Base-by-base conservation (phyloP, 2,329 filamentous ascomycete species). In the Sphaceloma murrayae region DNA sequence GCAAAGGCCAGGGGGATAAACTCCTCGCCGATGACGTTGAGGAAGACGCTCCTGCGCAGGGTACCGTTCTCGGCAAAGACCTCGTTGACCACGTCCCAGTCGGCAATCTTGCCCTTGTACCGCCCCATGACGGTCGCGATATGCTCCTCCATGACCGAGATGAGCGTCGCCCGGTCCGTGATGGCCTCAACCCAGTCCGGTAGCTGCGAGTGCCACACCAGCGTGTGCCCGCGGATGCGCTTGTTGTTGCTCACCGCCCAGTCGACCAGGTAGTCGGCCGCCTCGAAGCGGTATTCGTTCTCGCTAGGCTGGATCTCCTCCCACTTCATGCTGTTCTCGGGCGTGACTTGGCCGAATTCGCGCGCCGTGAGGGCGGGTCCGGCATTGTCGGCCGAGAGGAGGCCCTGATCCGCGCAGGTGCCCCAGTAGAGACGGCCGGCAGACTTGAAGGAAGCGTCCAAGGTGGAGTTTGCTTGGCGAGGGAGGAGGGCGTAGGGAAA, bases 241-340 rank as follows among this genome's bases (percentile, higher is more conserved):
- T 77, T 73, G 57, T 68, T 67, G 59, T 81, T 78, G 38, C 58
- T 51, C 1, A 56, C 56, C 6, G 77, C 78, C 60, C 67, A 81
- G 58, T 75, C 60, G 48, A 80, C 74, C 6, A 80, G 67, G 55
- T 69, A 68, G 58, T 82, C 78, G 9, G 74, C 69, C n/a, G 60
- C 62, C 11, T 53, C 57, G 53, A 77, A 79, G 50, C 64, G 75
- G 68, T 77, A 83, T 1, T 52, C 55, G 48, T 68, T 69, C 48
- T 66, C 63, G 19, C 57, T 56, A 45, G 56, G 55, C 58, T 80
- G 65, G 13, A 67, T 67, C 24, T 70, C 63, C 52, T 80, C 75
- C 78, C 78, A 83, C 62, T 83, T 82, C 73, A 81, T 79, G 56
- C 68, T 75, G 67, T 84, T 82, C 66, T 83, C 80, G 1, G 74